Evolutionary conservation across 2,329 filamentous ascomycete genomes (phyloP), one percentile per base, ranked within the genome.

Genomic region (Paraphoma sp.): DNA sequence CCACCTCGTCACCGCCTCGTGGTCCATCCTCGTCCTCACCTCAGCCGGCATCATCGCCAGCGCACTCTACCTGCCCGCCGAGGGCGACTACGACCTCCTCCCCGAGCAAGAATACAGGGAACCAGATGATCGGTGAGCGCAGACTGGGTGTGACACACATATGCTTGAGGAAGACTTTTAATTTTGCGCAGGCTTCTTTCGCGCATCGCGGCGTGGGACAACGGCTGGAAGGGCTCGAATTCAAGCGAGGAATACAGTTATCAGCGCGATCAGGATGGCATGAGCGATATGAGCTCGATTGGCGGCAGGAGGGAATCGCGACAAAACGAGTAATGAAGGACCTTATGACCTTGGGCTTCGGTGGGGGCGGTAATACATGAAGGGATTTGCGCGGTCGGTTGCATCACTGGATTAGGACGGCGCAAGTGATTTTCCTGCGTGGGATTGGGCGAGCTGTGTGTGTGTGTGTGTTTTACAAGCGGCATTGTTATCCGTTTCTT

Each of bases 21-120:
- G 86, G 84, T 80, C 77, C 51, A 72, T 87, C 3, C 77, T 85
- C 57, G 63, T 84, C 33, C 59, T 87, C 14, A 82, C 85, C 54
- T 81, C 81, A 0, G 71, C 81, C 12, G 87, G 85, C 11, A 80
- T 97, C 51, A 80, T 84, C 1, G 78, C 87, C 10, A 90, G 91
- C 1, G 89, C 89, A 5, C 86, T 87, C 56, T 76, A 90, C 18
- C 80, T 97, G 43, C 89, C 92, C 0, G 84, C 87, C 0, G 93
- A 97, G 74, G 91, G 90, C 69, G 93, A 92, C 53, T 97, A 97
- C 79, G 91, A 96, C 74, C 85, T 91, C 60, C 92, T 88, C 71
- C 87, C 81, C 30, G 69, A 75, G 43, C 56, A 64, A 47, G 56
- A 65, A 43, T 55, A 63, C 36, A 49, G 68, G 38, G 67, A 70